phyloP scores from a whole-genome alignment of 73 alveolate genomes.

The Paramecium octaurelia region DNA sequence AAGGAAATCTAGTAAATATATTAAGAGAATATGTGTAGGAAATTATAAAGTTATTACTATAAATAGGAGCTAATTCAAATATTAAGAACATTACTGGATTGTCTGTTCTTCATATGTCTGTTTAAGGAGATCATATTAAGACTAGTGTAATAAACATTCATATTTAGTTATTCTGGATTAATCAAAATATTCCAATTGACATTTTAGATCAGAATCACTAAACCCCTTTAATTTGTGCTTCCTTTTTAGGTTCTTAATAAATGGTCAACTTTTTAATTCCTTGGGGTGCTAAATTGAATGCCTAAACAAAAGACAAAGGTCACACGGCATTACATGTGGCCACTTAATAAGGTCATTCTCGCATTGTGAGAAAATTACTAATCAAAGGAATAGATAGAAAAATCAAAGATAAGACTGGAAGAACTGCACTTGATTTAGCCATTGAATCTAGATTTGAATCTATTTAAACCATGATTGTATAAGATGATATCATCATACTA shows the following conservation, averaged over 20 bases:
- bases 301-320: background rate
- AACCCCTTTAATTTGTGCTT: slow-evolving; percentile 26
- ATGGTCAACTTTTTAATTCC: slow-evolving; percentile 29
- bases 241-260: background rate
- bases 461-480: slow-evolving; percentile 20
- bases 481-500: background rate
- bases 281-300: slow-evolving; percentile 27
- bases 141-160: background rate
- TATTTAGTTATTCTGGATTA: slow-evolving; percentile 18
- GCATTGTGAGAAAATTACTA: slow-evolving; percentile 21
- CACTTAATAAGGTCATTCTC: background rate
- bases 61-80: background rate
- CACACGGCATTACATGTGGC: slow-evolving; percentile 32
- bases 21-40: background rate
- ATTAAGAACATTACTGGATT: background rate
- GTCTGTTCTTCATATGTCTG: slow-evolving; percentile 28
- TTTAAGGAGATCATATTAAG: slow-evolving; percentile 18
- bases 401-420: background rate
- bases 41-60: background rate
- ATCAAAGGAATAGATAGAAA: slow-evolving; percentile 36
- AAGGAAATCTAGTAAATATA: slow-evolving; percentile 30
- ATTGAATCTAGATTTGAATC: background rate
- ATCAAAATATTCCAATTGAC: background rate
- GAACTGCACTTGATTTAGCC: slow-evolving; percentile 24
- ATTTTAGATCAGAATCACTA: background rate